Evolutionary conservation across 441 rosid genomes (phyloP), one percentile per base, ranked within the genome.

Genomic region (Erysimum pusillum): DNA sequence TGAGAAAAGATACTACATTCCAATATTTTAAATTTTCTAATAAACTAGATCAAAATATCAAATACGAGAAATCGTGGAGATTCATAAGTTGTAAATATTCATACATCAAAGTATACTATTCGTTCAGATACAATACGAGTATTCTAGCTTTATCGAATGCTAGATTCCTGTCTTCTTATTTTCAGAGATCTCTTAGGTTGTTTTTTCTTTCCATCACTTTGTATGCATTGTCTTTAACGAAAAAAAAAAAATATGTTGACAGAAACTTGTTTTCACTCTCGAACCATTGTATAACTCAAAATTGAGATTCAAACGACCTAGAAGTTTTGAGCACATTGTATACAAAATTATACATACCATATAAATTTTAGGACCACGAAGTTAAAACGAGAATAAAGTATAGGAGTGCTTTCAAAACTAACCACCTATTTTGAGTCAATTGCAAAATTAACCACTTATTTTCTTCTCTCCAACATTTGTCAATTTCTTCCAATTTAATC

Each of bases 341-440:
- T 22, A 41, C 31, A 60, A 60, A 48, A 38, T 15, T 18, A 0
- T 65, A 67, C 64, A 42, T 74, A 34, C 9, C 77, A 64, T 64
- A 54, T 6, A 25, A 2, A 25, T 2, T 14, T 54, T 64, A 13
- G 60, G 18, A 46, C 18, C 9, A 66, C 44, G 28, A 36, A 25
- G 28, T 25, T 25, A 25, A 35, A n/a, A 36, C 9, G 63, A 35
- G 66, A 18, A 66, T 3, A 35, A 22, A 63, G 32, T 13, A 49
- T 44, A 11, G n/a, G n/a, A n/a, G n/a, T n/a, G n/a, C n/a, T n/a
- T n/a, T n/a, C n/a, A n/a, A n/a, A n/a, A n/a, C n/a, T n/a, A n/a
- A n/a, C n/a, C n/a, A n/a, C n/a, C n/a, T n/a, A n/a, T n/a, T n/a
- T n/a, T n/a, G n/a, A 2, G 25, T 22, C 25, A 22, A 22, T 22